Percentiles rank a stretch among this genome's conserved stretches.
These are phyloP conservation scores for Zygotorulaspora sp. DNA, from an alignment of 805 yeast species.

Conservation along the genomic window DNA sequence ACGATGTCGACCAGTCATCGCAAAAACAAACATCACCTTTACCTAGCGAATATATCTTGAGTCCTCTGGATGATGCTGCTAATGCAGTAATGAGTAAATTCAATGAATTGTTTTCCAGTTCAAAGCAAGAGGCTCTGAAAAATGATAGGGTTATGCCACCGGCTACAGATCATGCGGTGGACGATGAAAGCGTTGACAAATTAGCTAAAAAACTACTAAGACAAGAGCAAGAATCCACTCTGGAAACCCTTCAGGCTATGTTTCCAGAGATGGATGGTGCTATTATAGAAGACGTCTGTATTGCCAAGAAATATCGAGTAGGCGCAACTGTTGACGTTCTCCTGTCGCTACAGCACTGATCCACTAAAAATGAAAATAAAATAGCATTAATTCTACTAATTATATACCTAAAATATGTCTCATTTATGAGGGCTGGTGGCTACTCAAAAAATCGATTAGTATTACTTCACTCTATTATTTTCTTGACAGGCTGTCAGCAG, in stretches of 20 bases:
- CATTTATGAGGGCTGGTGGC: neutral
- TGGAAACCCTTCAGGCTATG: conserved; percentile 54
- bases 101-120: conserved; percentile 21
- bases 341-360: conserved; percentile 27
- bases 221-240: conserved; percentile 44
- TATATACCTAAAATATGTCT: no score
- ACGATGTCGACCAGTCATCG: neutral
- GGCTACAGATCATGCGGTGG: conserved; percentile 13
- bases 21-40: conserved; percentile 6
- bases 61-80: conserved; percentile 30
- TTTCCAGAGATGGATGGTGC: conserved; percentile 71
- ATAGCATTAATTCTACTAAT: no score
- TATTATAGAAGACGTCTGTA: conserved; percentile 64
- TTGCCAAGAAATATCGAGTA: conserved; percentile 58
- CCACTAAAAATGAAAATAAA: no score
- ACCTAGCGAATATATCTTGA: conserved; percentile 20
- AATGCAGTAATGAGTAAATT: conserved; percentile 22
- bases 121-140: conserved; percentile 4
- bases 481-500: neutral
- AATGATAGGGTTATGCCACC: conserved; percentile 1
- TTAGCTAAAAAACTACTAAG: conserved; percentile 38
- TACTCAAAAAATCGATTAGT: neutral
- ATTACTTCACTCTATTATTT: neutral
- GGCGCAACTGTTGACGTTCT: conserved; percentile 67
- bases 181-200: conserved; percentile 22